phyloP scores from a whole-genome alignment of 352 stramenopile genomes.

The Pythium myriotylum region DNA sequence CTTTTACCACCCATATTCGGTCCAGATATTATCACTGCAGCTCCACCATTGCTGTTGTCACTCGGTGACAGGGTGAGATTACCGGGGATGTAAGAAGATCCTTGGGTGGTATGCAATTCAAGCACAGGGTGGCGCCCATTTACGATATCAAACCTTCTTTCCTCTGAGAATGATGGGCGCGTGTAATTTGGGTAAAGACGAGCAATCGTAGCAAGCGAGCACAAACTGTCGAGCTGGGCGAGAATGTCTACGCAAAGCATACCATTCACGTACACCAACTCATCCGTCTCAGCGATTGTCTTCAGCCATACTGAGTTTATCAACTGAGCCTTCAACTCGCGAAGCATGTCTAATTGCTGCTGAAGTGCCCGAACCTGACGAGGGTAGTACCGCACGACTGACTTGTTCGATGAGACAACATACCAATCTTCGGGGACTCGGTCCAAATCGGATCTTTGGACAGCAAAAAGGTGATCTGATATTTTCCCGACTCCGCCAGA shows the following conservation, averaged over 20 bases:
- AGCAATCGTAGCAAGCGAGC: constrained; percentile 56
- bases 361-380: constrained; percentile 42
- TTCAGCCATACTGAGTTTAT: constrained; percentile 43
- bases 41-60: constrained; percentile 9
- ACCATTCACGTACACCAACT: constrained; percentile 36
- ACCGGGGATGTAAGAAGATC: constrained; percentile 34
- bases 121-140: constrained; percentile 64
- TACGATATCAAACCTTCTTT: constrained; percentile 41
- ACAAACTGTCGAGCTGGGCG: constrained; percentile 61
- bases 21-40: constrained; percentile 63
- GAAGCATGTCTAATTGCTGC: constrained; percentile 34
- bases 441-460: constrained; percentile 1
- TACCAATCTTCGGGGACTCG: constrained; percentile 42
- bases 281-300: constrained; percentile 40
- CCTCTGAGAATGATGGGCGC: constrained; percentile 28
- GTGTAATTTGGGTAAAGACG: constrained; percentile 51
- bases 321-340: constrained; percentile 36
- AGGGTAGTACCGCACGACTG: constrained; percentile 43
- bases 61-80: constrained; percentile 20
- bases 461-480: constrained; percentile 9
- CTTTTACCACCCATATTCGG: constrained; percentile 88
- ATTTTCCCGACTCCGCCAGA: constrained; percentile 3
- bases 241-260: constrained; percentile 51
- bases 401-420: constrained; percentile 49
- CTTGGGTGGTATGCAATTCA: constrained; percentile 27